These are phyloP conservation scores for Przewalskia tangutica DNA, from an alignment of 257 asterid species.

Conservation along the genomic window DNA sequence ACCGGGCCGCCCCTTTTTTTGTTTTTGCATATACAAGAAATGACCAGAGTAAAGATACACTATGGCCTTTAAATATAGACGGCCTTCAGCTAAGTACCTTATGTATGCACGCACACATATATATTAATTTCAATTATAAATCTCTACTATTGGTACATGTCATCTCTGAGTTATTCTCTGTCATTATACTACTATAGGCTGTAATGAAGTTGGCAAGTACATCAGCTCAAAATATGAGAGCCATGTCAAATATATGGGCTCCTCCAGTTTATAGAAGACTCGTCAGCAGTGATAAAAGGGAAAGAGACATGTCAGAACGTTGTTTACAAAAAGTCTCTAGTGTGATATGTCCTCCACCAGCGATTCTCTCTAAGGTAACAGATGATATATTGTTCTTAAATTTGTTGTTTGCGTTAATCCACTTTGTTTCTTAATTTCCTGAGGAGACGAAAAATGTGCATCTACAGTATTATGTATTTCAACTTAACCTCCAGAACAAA, in stretches of 20 bases:
- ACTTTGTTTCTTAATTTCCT: not conserved
- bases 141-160: not conserved
- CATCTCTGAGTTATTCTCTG: not conserved
- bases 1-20: too few species aligned
- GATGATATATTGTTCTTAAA: not conserved
- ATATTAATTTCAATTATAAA: not conserved
- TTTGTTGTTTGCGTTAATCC: not conserved
- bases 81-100: not conserved
- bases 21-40: not conserved
- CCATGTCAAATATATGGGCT: conserved; percentile 48
- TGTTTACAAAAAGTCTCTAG: conserved; percentile 56
- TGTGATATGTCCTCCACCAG: conserved; percentile 46
- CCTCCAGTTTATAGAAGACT: conserved; percentile 82
- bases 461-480: not conserved
- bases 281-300: conserved; percentile 61
- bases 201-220: conserved; percentile 54
- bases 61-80: not conserved
- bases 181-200: conserved; percentile 32
- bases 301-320: conserved; percentile 74
- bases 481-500: not conserved
- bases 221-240: conserved; percentile 45
- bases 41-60: not conserved
- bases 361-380: conserved; percentile 57
- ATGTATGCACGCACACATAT: not conserved
- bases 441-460: not conserved